A percentile compares a stretch with the other conserved stretches of the same genome.
phyloP scores from a whole-genome alignment of 2,329 filamentous ascomycete species.

The Colletotrichum nymphaeae region DNA sequence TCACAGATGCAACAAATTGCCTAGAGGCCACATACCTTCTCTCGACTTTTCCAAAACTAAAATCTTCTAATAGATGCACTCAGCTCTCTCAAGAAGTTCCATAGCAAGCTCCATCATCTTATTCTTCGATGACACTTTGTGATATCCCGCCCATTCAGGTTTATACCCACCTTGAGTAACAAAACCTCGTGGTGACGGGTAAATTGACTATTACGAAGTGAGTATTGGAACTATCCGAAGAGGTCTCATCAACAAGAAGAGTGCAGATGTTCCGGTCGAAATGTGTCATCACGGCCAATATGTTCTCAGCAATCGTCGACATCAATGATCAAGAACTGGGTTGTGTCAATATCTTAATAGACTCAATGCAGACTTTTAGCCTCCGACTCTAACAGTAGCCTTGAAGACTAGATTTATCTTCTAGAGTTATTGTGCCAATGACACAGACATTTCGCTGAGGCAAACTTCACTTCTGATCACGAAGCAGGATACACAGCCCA shows the following conservation, averaged over 20 bases:
- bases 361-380: too few relatives aligned
- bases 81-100: neutral
- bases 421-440: rapidly evolving
- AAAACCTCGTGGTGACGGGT: too few relatives aligned
- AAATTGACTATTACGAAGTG: neutral
- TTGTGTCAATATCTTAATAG: too few relatives aligned
- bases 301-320: neutral
- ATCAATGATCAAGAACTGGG: too few relatives aligned
- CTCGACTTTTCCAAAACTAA: neutral
- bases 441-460: neutral
- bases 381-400: too few relatives aligned
- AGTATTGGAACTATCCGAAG: neutral
- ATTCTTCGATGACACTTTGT: neutral
- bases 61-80: neutral
- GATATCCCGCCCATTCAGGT: neutral
- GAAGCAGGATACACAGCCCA: neutral
- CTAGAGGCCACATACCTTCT: neutral
- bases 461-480: neutral
- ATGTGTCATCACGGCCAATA: neutral
- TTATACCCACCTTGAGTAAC: too few relatives aligned
- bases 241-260: neutral
- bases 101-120: neutral
- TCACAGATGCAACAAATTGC: neutral
- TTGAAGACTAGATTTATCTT: too few relatives aligned
- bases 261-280: neutral